phyloP scores from a whole-genome alignment of 371 early-diverging fungal genomes.

The Coemansia sp. region DNA sequence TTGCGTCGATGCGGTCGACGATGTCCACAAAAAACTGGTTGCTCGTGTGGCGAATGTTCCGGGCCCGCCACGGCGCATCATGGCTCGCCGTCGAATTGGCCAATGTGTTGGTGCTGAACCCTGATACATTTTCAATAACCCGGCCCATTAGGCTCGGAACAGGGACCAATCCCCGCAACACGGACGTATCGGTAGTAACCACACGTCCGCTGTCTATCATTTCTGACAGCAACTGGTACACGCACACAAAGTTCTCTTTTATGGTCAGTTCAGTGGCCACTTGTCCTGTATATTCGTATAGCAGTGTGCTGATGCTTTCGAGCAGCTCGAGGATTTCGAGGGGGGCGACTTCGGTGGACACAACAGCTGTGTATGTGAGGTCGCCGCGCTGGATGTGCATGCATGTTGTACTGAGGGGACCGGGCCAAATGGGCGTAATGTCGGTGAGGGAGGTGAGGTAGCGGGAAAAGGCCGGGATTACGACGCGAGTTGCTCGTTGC shows the following conservation, averaged over 20 bases:
- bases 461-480: conserved; percentile 58
- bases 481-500: conserved; percentile 65
- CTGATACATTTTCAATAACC: conserved; percentile 82
- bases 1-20: conserved; percentile 82
- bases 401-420: conserved; percentile 13
- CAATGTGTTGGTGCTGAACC: conserved; percentile 52
- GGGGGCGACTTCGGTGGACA: conserved; percentile 64
- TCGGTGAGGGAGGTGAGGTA: conserved; percentile 39
- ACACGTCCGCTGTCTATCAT: conserved; percentile 91
- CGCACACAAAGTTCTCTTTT: conserved; percentile 90
- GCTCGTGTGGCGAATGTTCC: conserved; percentile 82
- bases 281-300: conserved; percentile 78
- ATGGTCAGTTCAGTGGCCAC: conserved; percentile 72
- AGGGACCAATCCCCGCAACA: conserved; percentile 81
- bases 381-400: conserved; percentile 25
- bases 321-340: conserved; percentile 82
- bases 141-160: conserved; percentile 82
- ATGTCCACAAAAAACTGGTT: conserved; percentile 94
- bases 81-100: too few relatives aligned
- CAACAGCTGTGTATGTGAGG: conserved; percentile 45
- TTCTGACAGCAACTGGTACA: conserved; percentile 89
- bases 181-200: conserved; percentile 81
- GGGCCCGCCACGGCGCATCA: conserved; percentile 76
- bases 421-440: conserved; percentile 19
- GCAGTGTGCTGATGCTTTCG: conserved; percentile 75